Evolutionary conservation across 2,329 filamentous ascomycete species (phyloP), one percentile per base, ranked within the genome.

Genomic region (Alternaria sp.): DNA sequence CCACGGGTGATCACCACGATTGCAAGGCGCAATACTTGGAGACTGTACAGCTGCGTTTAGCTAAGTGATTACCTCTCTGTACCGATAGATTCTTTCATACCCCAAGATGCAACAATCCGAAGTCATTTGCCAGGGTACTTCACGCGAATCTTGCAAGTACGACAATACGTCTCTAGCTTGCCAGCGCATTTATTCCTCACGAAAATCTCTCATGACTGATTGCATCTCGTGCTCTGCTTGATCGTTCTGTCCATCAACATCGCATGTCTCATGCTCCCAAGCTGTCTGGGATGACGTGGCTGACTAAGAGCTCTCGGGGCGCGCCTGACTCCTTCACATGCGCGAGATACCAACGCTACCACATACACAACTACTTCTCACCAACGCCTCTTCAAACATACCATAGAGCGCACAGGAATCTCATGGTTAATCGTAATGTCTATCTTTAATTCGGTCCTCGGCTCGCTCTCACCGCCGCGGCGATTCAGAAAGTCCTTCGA

Each of bases 401-500:
- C 26, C 45, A 51, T 41, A 23, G n/a, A n/a, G 28, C 23, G 54
- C 30, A 54, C 11, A 23, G 49, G 10, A 46, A 11, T 18, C 21
- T 43, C 26, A 66, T 55, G 30, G 11, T 21, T 45, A 61, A 54
- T 37, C 30, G 65, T 20, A 25, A 78, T 78, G 76, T 78, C 77
- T 14, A 63, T 79, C 45, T 69, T 79, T 26, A 78, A 76, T 53
- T 79, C 77, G 5, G 75, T 79, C 5, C 68, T 78, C n/a, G 77
- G 76, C 43, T 76, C 75, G 25, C 67, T 79, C 25, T 78, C 76
- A 25, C 77, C 76, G 25, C 74, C 76, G 21, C 72, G 72, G n/a
- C 72, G 68, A 21, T 76, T 78, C 37, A 71, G 75, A 46, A 71
- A 69, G 55, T 79, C 77, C 3, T 79, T 78, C 55, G 75, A 79